Conservation (phyloP, 1,284 basidiomycete species). For the Flammula alnicola region DNA sequence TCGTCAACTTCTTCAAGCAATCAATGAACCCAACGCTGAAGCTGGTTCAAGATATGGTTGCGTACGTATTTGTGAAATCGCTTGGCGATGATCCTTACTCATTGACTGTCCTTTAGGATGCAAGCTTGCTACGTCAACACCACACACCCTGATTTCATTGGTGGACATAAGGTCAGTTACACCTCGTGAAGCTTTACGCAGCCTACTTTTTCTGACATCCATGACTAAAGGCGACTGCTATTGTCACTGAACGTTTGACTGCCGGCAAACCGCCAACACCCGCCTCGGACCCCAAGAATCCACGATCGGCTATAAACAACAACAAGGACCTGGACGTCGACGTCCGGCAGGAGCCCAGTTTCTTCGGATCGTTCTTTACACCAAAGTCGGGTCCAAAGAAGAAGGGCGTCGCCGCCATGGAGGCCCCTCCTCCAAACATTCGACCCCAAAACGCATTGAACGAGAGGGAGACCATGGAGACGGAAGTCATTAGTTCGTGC, state of each 20-base stretch:
- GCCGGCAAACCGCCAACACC: conserved; percentile 73
- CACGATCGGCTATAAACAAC: conserved; percentile 79
- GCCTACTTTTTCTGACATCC: conserved; percentile 7
- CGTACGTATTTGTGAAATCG: conserved; percentile 45
- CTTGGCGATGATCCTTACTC: conserved; percentile 15
- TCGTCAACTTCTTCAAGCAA: conserved; percentile 95
- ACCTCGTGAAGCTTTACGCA: not conserved
- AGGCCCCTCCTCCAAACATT: conserved; percentile 88
- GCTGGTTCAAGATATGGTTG: conserved; percentile 90
- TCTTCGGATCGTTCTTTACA: conserved; percentile 96
- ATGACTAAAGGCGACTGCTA: conserved; percentile 75
- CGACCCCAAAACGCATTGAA: conserved; percentile 92
- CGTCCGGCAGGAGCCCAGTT: conserved; percentile 85
- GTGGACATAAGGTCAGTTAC: conserved; percentile 81
- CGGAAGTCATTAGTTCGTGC: conserved; percentile 97
- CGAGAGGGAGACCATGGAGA: conserved; percentile 97
- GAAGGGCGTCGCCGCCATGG: conserved; percentile 80
- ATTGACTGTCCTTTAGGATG: conserved; percentile 66
- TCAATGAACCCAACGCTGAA: conserved; percentile 95
- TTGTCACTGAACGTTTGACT: conserved; percentile 86
- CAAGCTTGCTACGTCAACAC: conserved; percentile 98
- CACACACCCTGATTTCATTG: conserved; percentile 98
- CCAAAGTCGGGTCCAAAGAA: conserved; percentile 66
- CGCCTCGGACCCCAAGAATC: conserved; percentile 68
- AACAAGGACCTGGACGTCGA: conserved; percentile 94